Evolutionary conservation across 768 basidiomycete species (phyloP).

Genomic region (Thelephora aurantiotincta): DNA sequence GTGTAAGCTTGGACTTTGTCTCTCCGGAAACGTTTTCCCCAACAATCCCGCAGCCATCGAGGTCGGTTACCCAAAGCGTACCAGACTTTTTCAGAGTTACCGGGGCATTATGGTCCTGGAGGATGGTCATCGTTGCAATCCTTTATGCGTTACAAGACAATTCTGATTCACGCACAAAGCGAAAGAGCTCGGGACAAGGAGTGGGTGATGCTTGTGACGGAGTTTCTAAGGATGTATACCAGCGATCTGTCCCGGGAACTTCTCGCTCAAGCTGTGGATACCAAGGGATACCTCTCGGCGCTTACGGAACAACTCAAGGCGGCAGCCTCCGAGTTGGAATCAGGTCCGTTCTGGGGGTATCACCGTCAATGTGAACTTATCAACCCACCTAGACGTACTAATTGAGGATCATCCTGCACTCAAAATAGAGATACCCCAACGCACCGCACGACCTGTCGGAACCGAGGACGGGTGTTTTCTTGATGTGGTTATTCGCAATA

Average conservation of each 20-base stretch:
- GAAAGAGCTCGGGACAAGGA: conserved; percentile 50
- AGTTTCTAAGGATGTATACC: conserved; percentile 60
- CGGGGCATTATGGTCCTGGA: conserved; percentile 74
- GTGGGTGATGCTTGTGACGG: conserved; percentile 68
- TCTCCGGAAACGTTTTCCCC: neutral
- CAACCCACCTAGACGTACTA: conserved; percentile 37
- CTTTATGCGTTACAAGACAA: conserved; percentile 60
- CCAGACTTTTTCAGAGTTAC: conserved; percentile 62
- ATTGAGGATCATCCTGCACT: conserved; percentile 61
- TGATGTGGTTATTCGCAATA: conserved; percentile 45
- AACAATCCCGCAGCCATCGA: conserved; percentile 41
- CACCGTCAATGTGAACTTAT: conserved; percentile 4
- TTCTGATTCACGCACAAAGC: conserved; percentile 50
- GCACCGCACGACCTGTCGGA: conserved; percentile 35
- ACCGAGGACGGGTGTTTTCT: conserved; percentile 54
- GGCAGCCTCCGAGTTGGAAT: conserved; percentile 36
- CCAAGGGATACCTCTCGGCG: conserved; percentile 32
- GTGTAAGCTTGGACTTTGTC: conserved; percentile 38
- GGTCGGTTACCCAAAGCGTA: conserved; percentile 48
- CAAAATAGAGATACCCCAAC: conserved; percentile 29
- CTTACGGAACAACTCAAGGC: conserved; percentile 35
- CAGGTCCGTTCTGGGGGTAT: conserved; percentile 23
- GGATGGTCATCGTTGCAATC: conserved; percentile 72
- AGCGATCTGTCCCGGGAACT: conserved; percentile 39
- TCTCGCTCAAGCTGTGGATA: conserved; percentile 37